A percentile compares a stretch with the other conserved stretches of the same genome.
phyloP scores from a whole-genome alignment of 305 asterid genomes.

The Rubia balearica region DNA sequence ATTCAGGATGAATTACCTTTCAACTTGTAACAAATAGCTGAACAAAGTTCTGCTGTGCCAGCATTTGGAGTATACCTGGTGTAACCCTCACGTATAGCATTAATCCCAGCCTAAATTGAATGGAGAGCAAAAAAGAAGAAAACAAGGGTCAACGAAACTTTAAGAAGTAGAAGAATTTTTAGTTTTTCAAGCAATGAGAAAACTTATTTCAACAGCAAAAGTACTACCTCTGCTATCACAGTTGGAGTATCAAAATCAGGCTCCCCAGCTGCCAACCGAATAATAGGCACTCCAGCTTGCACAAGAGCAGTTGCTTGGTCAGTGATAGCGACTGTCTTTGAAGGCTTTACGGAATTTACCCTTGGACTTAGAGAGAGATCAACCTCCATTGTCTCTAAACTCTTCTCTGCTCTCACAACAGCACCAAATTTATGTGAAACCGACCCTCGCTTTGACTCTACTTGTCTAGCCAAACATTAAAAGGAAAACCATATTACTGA shows the following conservation, averaged over 20 bases:
- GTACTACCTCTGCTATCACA: conserved; percentile 65
- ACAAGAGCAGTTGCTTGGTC: conserved; percentile 90
- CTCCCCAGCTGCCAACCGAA: conserved; percentile 90
- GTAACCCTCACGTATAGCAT: conserved; percentile 69
- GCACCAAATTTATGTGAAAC: conserved; percentile 27
- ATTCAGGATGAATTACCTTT: conserved; percentile 43
- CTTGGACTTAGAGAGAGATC: conserved; percentile 75
- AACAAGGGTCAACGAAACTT: too few relatives aligned
- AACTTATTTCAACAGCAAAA: not conserved
- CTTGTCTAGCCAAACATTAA: conserved; percentile 29
- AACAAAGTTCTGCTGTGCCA: conserved; percentile 78
- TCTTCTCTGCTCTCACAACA: conserved; percentile 33
- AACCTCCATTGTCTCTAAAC: conserved; percentile 38
- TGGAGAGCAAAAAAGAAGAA: conserved; percentile 1
- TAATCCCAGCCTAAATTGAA: conserved; percentile 37
- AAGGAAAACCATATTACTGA: conserved; percentile 8
- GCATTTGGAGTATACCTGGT: conserved; percentile 73
- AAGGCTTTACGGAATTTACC: conserved; percentile 86
- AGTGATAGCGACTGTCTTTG: conserved; percentile 82
- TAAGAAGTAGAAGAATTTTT: not conserved
- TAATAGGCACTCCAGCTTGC: conserved; percentile 97
- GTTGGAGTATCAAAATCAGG: conserved; percentile 97
- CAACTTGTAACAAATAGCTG: conserved; percentile 81
- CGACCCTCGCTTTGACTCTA: conserved; percentile 21
- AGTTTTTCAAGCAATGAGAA: not conserved